Percentiles rank a stretch among this genome's conserved stretches.
Conservation (phyloP, 495 filamentous ascomycete species). For the Xylaria nigripes region DNA sequence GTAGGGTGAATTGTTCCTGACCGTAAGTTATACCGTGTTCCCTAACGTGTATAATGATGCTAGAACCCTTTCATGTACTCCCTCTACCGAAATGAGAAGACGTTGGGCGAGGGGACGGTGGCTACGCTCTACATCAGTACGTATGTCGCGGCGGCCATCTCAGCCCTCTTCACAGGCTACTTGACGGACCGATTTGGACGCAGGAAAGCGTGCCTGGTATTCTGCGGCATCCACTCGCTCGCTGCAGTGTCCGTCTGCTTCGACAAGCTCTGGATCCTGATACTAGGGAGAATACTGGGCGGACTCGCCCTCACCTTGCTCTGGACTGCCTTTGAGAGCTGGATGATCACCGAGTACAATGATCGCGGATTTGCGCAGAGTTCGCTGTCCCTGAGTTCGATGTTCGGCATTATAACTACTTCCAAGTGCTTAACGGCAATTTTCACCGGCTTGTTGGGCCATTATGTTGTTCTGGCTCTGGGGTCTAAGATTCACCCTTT, state of each 20-base stretch:
- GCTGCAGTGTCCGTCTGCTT: constrained; percentile 40
- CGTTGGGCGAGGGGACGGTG: constrained; percentile 34
- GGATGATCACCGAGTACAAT: constrained; percentile 45
- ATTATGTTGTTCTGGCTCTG: constrained; percentile 30
- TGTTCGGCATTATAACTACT: constrained; percentile 41
- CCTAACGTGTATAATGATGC: background rate
- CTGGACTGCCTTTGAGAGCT: constrained; percentile 42
- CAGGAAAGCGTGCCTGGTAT: constrained; percentile 31
- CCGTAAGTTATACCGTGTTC: background rate
- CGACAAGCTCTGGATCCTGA: constrained; percentile 29
- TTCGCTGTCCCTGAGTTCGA: constrained; percentile 22
- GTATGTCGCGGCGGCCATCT: constrained; percentile 38
- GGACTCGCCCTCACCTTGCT: constrained; percentile 39
- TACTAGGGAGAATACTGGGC: constrained; percentile 35
- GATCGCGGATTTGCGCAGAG: constrained; percentile 18
- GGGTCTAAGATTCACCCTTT: constrained; percentile 41
- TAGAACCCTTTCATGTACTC: constrained; percentile 43
- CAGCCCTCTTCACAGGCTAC: constrained; percentile 37
- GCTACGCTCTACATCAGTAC: constrained; percentile 38
- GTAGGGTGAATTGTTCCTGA: constrained; percentile 13
- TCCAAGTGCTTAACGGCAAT: constrained; percentile 40
- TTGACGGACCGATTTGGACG: constrained; percentile 40
- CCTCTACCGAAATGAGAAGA: constrained; percentile 39
- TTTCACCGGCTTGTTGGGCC: constrained; percentile 26
- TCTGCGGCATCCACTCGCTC: constrained; percentile 37